Conservation (phyloP, 192 early-diverging fungal species). For the Gryganskiella cystojenkinii region DNA sequence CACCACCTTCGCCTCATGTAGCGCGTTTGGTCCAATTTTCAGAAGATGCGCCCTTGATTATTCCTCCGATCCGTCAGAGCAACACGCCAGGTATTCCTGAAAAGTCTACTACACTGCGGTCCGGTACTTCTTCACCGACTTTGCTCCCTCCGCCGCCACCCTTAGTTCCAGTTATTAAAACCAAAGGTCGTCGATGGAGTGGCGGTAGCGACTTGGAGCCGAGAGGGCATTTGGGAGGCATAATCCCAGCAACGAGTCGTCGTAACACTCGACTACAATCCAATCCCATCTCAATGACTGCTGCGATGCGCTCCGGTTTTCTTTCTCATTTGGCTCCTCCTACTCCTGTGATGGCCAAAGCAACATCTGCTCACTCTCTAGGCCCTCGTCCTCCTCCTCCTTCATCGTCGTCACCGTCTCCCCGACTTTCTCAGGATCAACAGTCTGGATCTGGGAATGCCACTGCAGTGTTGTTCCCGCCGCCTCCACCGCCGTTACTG, state of each 20-base stretch:
- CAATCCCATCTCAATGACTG: background rate
- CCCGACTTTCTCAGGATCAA: background rate
- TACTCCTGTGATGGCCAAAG: too few relatives aligned
- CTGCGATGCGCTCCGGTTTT: too few relatives aligned
- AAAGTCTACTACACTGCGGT: background rate
- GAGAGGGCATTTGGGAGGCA: background rate
- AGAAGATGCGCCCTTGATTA: background rate
- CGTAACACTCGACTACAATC: background rate
- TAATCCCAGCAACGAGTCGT: background rate
- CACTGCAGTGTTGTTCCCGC: background rate
- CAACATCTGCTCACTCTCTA: too few relatives aligned
- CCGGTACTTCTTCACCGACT: background rate
- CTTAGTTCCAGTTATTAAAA: background rate
- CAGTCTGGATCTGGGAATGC: background rate
- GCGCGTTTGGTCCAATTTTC: too few relatives aligned
- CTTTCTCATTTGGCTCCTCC: too few relatives aligned
- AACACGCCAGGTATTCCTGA: background rate
- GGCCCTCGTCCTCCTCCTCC: too few relatives aligned
- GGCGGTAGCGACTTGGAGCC: background rate
- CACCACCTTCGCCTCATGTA: too few relatives aligned
- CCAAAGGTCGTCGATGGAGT: background rate
- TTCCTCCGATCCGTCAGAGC: background rate
- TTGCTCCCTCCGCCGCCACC: slow-evolving; percentile 1
- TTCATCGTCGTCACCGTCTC: too few relatives aligned
- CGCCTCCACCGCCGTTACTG: background rate